Percentiles rank a stretch among this genome's conserved stretches.
Evolutionary conservation across 306 rosid genomes (phyloP).

Genomic region (Lotus japonicus): DNA sequence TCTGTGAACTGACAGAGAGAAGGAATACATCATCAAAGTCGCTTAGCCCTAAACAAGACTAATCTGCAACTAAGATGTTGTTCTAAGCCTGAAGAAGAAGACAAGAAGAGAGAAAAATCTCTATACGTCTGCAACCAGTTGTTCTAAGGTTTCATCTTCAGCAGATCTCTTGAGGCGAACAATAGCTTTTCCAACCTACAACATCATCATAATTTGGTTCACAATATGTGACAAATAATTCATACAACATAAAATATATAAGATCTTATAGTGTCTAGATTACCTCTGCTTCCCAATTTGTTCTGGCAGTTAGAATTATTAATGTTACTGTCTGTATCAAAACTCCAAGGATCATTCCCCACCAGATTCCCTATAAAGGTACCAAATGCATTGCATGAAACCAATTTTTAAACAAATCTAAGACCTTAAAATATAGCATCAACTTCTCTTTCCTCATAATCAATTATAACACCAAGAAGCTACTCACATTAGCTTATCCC

Average conservation of each 20-base stretch:
- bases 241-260: background rate
- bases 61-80: background rate
- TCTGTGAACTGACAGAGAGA: background rate
- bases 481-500: no score
- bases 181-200: constrained; percentile 50
- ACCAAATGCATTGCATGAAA: no score
- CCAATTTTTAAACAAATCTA: no score
- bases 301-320: constrained; percentile 49
- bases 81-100: background rate
- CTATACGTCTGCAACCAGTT: constrained; percentile 22
- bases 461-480: no score
- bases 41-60: background rate
- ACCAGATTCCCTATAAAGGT: constrained; percentile 66
- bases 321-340: constrained; percentile 51
- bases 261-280: background rate
- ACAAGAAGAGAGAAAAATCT: background rate
- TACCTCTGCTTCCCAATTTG: constrained; percentile 65
- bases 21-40: background rate
- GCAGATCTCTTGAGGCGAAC: constrained; percentile 39
- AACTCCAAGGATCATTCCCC: constrained; percentile 74
- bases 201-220: background rate
- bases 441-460: no score
- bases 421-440: no score
- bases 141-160: constrained; percentile 28
- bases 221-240: background rate